Evolutionary conservation across 1,284 basidiomycete species (phyloP), one percentile per base, ranked within the genome.

Genomic region (Marasmius fiardii): DNA sequence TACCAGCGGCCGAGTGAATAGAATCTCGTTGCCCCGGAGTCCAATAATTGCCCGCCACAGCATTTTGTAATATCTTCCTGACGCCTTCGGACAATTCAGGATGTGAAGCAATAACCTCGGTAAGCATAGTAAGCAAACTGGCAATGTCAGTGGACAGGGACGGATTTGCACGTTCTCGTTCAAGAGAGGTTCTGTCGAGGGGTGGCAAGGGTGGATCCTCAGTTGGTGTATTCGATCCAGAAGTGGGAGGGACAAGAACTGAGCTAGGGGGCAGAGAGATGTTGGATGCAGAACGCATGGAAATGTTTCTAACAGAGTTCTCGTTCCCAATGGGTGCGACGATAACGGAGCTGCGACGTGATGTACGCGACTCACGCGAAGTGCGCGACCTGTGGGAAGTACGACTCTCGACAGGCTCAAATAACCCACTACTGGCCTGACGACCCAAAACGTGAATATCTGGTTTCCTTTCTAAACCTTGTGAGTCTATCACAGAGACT

Each of bases 61-160:
- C 74, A 61, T 90, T 88, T 52, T 73, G 72, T 35, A 84, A 65
- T 43, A 91, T 79, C 62, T 80, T 84, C 52, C 80, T 82, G 53
- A 91, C 64, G 37, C 78, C 78, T 58, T 87, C 84, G 1, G 84
- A 80, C 11, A 91, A 68, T 61, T 91, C 88, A 2, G 89, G 89
- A 62, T 90, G 86, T 7, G 79, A 68, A 0, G 78, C 70, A 47
- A 90, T 69, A 23, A 83, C 74, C 20, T 65, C 71, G 34, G 77
- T 79, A 52, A 90, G 65, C 2, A 75, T 75, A 45, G 74, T 75
- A 55, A 91, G 69, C 28, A 91, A 72, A 1, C 75, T 66, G 1
- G 86, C 84, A 43, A 90, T 66, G 60, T 91, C 89, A 56, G 78
- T 72, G 2, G 81, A 76, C 52, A 91, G 75, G 11, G 82, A 82